Percentiles rank a stretch among this genome's conserved stretches.
phyloP scores from a whole-genome alignment of 176 grass and related monocot species.

The Elymus sibiricus region DNA sequence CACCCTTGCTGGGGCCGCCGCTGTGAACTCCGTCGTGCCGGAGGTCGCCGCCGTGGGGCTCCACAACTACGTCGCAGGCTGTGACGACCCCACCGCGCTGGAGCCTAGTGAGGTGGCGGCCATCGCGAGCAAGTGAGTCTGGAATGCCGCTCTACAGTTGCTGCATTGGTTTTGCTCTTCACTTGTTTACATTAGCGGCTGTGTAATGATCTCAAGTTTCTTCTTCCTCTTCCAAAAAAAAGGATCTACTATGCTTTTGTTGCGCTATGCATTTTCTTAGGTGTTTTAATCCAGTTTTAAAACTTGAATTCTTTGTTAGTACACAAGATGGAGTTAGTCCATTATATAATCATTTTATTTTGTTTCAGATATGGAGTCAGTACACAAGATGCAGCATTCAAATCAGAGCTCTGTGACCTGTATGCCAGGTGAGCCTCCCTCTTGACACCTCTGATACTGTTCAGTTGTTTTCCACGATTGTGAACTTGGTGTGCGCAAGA shows the following conservation, averaged over 20 bases:
- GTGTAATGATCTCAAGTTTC: neutral
- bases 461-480: neutral
- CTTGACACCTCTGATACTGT: neutral
- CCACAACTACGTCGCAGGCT: constrained; percentile 78
- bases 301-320: neutral
- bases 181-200: neutral
- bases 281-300: neutral
- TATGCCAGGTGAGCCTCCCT: constrained; percentile 58
- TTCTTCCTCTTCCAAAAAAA: neutral
- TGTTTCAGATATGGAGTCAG: constrained; percentile 75
- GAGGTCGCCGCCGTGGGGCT: constrained; percentile 76
- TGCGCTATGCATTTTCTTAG: neutral
- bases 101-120: constrained; percentile 63
- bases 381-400: constrained; percentile 84
- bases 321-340: neutral
- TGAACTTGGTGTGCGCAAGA: neutral
- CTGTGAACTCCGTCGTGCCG: constrained; percentile 71
- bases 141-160: neutral
- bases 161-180: neutral
- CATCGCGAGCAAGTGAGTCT: constrained; percentile 61
- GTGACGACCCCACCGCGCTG: constrained; percentile 63
- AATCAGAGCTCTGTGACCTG: constrained; percentile 82
- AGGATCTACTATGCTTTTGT: neutral
- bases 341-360: constrained; percentile 23
- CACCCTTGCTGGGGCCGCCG: constrained; percentile 40